Base-by-base conservation (phyloP, 2,329 filamentous ascomycete genomes). In the Colletotrichum graminicola region DNA sequence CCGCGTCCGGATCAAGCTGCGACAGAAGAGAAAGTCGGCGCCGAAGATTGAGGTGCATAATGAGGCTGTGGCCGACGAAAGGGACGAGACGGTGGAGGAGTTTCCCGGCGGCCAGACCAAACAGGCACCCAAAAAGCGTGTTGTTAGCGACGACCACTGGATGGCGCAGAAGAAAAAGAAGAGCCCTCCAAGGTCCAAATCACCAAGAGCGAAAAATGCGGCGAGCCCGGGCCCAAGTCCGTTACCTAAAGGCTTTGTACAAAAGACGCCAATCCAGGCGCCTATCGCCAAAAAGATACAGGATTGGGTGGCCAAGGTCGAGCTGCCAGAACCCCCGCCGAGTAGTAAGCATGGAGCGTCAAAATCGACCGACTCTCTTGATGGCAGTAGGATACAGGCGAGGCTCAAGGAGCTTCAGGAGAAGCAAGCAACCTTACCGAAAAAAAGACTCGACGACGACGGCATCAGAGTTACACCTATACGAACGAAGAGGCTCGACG, bases 61-160 rank as follows among this genome's bases (percentile, higher is more conserved):
- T 75, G 62, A 79, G 67, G 73, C 77, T 74, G 36, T 80, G 71
- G 73, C 74, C 74, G 74, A 73, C 73, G 66, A 75, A 41, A 75
- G 76, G 39, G 67, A 75, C 8, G 79, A 75, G 68, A 61, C 71
- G 32, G 62, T 67, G 56, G 69, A 74, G 56, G 68, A 74, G 21
- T 55, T 70, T 72, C 68, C 76, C 63, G 63, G 64, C 41, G 79
- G 81, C 60, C 49, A 72, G 78, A 76, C 86, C 82, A 78, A 90
- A 63, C 80, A 85, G 61, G 89, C 93, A 56, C 95, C 95, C 21
- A 94, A 94, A 82, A 98, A 97, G 86, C 90, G 95, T 74, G 94
- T 98, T 65, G 90, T 98, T 73, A 98, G 95, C 79, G 95, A 98
- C 82, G 92, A 93, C 66, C 93, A 97, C 82, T 98, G 95, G 93